Conservation (phyloP, 192 early-diverging fungal species). For the Haplosporangium gracile region DNA sequence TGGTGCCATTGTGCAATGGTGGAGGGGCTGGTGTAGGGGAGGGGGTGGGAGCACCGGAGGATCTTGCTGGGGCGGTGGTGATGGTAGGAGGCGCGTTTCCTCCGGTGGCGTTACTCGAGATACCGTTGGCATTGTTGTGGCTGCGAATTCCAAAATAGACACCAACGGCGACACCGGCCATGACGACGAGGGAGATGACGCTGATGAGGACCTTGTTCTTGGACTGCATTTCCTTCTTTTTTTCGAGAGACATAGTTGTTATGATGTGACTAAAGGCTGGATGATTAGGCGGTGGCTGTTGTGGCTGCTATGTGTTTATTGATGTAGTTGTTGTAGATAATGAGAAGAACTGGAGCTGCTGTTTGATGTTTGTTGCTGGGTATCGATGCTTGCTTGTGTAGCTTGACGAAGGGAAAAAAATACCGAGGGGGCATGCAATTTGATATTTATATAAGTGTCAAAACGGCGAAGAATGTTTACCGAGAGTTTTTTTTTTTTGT, state of each 20-base stretch:
- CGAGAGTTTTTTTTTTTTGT: neutral
- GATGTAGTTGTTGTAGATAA: neutral
- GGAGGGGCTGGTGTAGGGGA: neutral
- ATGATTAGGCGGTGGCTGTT: neutral
- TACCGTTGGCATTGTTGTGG: slow-evolving; percentile 21
- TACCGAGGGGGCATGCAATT: neutral
- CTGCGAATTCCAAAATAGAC: slow-evolving; percentile 45
- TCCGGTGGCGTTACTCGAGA: neutral
- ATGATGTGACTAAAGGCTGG: neutral
- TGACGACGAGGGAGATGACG: slow-evolving; percentile 22
- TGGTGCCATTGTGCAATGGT: slow-evolving; percentile 40
- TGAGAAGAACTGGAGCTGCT: neutral
- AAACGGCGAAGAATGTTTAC: neutral
- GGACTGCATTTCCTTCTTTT: slow-evolving; percentile 51
- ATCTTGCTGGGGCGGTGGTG: slow-evolving; percentile 2
- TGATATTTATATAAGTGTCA: neutral
- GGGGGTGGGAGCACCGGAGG: neutral
- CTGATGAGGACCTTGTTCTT: slow-evolving; percentile 57
- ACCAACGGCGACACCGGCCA: slow-evolving; percentile 37
- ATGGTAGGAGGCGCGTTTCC: neutral
- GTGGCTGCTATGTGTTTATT: neutral
- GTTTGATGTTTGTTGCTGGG: neutral
- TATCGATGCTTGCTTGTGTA: neutral
- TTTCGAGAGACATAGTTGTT: slow-evolving; percentile 27
- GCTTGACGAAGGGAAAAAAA: neutral